Evolutionary conservation across 192 early-diverging fungal genomes (phyloP).

Genomic region (Mortierella alpina): DNA sequence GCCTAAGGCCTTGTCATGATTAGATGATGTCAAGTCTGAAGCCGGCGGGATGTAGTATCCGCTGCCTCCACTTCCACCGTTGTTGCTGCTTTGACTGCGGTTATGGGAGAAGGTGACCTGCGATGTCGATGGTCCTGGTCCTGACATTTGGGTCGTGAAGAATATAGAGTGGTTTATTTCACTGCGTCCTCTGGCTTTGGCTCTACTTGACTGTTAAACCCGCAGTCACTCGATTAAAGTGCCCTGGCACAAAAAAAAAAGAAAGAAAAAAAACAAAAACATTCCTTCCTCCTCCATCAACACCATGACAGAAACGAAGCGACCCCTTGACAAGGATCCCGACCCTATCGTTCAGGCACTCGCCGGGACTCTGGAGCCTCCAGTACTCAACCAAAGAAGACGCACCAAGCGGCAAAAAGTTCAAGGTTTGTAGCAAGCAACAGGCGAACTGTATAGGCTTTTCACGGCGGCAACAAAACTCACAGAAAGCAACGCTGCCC

Average conservation of each 20-base stretch:
- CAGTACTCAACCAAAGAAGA: constrained; percentile 31
- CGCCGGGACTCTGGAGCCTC: constrained; percentile 42
- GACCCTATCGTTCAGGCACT: constrained; percentile 36
- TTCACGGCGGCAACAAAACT: neutral
- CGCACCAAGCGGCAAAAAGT: constrained; percentile 45
- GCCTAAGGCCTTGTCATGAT: constrained; percentile 46
- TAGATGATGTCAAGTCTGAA: constrained; percentile 41
- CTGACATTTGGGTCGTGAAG: neutral
- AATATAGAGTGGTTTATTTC: no score
- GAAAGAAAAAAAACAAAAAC: neutral
- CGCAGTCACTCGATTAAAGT: constrained; percentile 2
- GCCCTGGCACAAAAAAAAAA: neutral
- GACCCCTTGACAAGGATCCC: constrained; percentile 32
- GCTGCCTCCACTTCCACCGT: neutral
- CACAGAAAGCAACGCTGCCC: neutral
- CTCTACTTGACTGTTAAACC: no score
- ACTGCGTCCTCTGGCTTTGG: no score
- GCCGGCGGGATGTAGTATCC: constrained; percentile 47
- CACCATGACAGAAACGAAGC: constrained; percentile 39
- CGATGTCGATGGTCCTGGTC: constrained; percentile 1
- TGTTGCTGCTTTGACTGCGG: constrained; percentile 9
- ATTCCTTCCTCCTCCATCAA: constrained; percentile 9
- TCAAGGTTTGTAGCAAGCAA: constrained; percentile 15
- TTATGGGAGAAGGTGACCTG: constrained; percentile 16
- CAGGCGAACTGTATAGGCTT: neutral